Evolutionary conservation across 768 basidiomycete genomes (phyloP), one percentile per base, ranked within the genome.

Genomic region (Pulveroboletus ravenelii): DNA sequence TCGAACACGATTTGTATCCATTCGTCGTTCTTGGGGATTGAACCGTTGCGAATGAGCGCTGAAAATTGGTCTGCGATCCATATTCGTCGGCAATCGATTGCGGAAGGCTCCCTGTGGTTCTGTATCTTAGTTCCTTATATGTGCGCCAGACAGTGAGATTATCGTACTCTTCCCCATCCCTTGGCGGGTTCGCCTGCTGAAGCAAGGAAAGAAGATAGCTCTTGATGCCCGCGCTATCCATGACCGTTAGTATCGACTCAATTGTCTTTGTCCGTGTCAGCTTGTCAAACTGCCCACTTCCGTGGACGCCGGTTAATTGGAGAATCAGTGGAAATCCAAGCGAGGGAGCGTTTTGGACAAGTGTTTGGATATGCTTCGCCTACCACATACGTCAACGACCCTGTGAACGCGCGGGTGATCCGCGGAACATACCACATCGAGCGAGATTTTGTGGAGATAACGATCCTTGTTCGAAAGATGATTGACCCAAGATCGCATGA

Each of bases 401-500:
- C n/a, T 29, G 39, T 3, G 10, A 39, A 31, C 48, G 30, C 23
- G 2, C 6, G 10, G 50, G 40, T 23, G 43, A 50, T 38, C 10
- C 30, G 39, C 34, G 2, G 14, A 38, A 53, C 85, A 39, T 59
- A 89, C 95, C 63, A 91, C 84, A 66, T 89, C 83, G 51, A 78
- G 79, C 2, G 95, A 91, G 15, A 87, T 85, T 68, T 91, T 93
- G 72, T 95, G 89, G 41, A 98, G 71, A 64, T 93, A 87, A 45
- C 93, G 80, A 67, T 97, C 94, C 40, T 77, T 78, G 47, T 89
- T 85, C 0, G 91, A 88, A 18, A 99, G 76, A 67, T 98, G 93
- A 64, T 95, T 95, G 52, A 95, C 94, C 91, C 94, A 95, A 34
- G 87, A 86, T 34, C 93, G 85, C 88, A 97, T 93, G 62, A 96